Evolutionary conservation across 768 basidiomycete species (phyloP).

Genomic region (Crassisporium funariophilum): DNA sequence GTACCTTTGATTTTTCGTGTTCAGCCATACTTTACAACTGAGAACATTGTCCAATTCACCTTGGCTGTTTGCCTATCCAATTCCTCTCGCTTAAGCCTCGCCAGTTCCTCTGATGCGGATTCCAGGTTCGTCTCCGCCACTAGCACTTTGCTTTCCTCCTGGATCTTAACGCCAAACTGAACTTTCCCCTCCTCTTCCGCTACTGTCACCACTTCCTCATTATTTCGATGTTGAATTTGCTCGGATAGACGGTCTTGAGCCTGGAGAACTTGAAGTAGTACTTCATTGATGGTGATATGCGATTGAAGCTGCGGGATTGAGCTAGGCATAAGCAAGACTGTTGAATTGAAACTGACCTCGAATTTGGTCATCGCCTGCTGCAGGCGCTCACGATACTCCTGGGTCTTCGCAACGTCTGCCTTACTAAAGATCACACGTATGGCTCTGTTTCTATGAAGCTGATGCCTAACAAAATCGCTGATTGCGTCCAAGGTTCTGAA

Average conservation of each 20-base stretch:
- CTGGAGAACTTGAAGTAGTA: not conserved
- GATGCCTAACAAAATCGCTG: not conserved
- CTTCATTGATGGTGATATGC: not conserved
- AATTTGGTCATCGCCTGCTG: not conserved
- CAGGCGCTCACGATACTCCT: slow-evolving; percentile 1
- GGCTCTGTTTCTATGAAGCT: not conserved
- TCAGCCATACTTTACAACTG: too few species aligned
- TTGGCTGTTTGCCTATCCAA: too few species aligned
- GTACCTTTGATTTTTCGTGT: too few species aligned
- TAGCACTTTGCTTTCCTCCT: not conserved
- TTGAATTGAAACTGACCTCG: not conserved
- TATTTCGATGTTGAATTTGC: not conserved
- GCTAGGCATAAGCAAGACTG: not conserved
- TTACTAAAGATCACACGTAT: slow-evolving; percentile 2
- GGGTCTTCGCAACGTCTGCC: slow-evolving; percentile 1
- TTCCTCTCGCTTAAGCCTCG: too few species aligned
- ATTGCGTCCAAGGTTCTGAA: not conserved
- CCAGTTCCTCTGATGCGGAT: too few species aligned
- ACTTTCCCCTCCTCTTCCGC: not conserved
- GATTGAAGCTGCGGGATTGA: not conserved
- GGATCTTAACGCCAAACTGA: not conserved
- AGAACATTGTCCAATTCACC: too few species aligned
- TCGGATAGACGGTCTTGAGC: not conserved
- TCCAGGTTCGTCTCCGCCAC: not conserved
- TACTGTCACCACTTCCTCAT: too few species aligned